phyloP scores from a whole-genome alignment of 192 early-diverging fungal genomes.

The Anaeromyces robustus region DNA sequence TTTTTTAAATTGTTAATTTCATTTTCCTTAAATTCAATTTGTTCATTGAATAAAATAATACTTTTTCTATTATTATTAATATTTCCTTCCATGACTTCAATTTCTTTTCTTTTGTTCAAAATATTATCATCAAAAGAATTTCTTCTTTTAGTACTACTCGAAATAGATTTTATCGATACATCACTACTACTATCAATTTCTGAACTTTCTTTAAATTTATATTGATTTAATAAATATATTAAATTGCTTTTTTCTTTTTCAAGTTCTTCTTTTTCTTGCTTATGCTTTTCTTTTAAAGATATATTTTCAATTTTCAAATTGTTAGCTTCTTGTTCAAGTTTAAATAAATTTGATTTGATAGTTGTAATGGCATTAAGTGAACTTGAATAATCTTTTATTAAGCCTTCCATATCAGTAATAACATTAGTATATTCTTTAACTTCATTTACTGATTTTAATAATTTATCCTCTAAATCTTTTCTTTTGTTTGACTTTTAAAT shows the following conservation, averaged over 20 bases:
- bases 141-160: background rate
- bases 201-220: background rate
- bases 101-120: background rate
- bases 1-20: background rate
- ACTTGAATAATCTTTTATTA: background rate
- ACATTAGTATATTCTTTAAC: background rate
- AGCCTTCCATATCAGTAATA: background rate
- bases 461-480: background rate
- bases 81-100: background rate
- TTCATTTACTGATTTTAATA: background rate
- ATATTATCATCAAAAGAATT: background rate
- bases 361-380: background rate
- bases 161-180: background rate
- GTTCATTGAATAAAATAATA: background rate
- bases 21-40: background rate
- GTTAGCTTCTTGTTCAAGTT: background rate
- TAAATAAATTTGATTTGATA: background rate
- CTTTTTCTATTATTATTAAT: background rate
- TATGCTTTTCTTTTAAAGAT: background rate
- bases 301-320: background rate
- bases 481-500: background rate
- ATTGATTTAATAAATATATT: background rate
- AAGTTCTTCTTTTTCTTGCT: background rate
- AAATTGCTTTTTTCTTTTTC: background rate
- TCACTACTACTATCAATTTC: background rate